Evolutionary conservation across 352 stramenopile genomes (phyloP), one percentile per base, ranked within the genome.

Genomic region (Phytopythium ostracodes): DNA sequence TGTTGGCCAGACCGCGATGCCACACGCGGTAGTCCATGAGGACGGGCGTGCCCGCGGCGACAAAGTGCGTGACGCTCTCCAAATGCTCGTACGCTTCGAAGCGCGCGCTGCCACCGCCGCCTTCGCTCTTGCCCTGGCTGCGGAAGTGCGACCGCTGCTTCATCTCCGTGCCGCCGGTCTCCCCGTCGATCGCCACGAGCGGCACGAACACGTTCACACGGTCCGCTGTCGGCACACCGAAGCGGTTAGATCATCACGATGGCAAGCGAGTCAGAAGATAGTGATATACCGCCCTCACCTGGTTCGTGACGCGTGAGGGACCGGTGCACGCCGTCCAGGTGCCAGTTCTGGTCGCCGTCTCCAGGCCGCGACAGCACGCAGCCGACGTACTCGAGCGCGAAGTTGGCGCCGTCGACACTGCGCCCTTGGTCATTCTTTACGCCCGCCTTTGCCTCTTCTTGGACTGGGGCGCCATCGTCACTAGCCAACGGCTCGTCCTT

Each of bases 11-110:
- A 15, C 83, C 83, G 18, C 83, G 83, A 43, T 92, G 83, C 83
- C 83, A 92, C 22, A 91, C 76, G 25, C 83, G 77, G 44, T 92
- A 92, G 75, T 92, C 83, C 83, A 92, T 92, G 54, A 84, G 42
- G 1, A 91, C 49, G 0, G 81, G 79, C 31, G 77, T 91, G 8
- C 81, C 81, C 1, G 79, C 81, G 24, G 67, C 46, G n/a, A 88
- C 76, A 44, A 63, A 70, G 14, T 77, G 67, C n/a, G 69, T 84
- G 40, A 86, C 70, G 65, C 81, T 88, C 20, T 72, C 63, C 11
- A 89, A 54, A 47, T 85, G 65, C 18, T 53, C 59, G 61, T 89
- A 89, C 27, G 66, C 68, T 47, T 78, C 65, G 51, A 92, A 91
- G 10, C 71, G 53, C 20, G 73, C 57, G n/a, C 67, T 11, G 10